phyloP scores from a whole-genome alignment of 1,139 yeast genomes.

The Lodderomyces elongisporus region DNA sequence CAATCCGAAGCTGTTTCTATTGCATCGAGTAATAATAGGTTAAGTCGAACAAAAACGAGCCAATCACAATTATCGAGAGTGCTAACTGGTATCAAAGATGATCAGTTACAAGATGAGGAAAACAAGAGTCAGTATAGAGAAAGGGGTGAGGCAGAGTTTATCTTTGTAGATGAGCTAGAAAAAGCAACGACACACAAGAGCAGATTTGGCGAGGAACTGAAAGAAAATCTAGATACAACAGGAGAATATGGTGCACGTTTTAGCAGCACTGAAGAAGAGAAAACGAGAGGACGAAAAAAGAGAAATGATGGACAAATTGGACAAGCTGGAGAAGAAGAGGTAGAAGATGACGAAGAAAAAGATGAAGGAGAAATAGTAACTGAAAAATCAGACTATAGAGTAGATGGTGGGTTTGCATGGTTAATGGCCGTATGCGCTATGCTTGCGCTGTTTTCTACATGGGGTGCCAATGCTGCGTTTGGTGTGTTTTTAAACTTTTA shows the following conservation, averaged over 20 bases:
- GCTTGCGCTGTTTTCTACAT: conserved; percentile 47
- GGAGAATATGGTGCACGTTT: background rate
- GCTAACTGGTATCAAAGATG: conserved; percentile 31
- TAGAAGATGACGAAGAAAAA: conserved; percentile 4
- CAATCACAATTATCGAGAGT: conserved; percentile 26
- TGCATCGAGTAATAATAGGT: background rate
- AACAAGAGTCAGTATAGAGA: conserved; percentile 15
- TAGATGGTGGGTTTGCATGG: conserved; percentile 75
- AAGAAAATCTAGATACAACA: background rate
- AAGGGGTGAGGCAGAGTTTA: conserved; percentile 19
- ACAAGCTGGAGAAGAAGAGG: conserved; percentile 1
- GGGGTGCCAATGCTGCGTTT: conserved; percentile 72
- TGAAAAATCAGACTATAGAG: conserved; percentile 27
- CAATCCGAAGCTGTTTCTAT: conserved; percentile 1
- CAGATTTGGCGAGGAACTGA: conserved; percentile 5
- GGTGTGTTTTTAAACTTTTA: conserved; percentile 66
- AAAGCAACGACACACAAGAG: conserved; percentile 10
- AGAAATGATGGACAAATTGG: background rate
- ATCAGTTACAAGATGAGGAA: conserved; percentile 19
- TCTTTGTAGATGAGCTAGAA: conserved; percentile 21
- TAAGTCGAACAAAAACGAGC: conserved; percentile 12
- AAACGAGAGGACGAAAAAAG: background rate
- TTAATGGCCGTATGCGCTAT: conserved; percentile 53
- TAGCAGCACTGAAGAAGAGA: background rate
- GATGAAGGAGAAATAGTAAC: conserved; percentile 12